phyloP scores from a whole-genome alignment of 139 green algal genomes.

The Tetradesmus lagerheimii region DNA sequence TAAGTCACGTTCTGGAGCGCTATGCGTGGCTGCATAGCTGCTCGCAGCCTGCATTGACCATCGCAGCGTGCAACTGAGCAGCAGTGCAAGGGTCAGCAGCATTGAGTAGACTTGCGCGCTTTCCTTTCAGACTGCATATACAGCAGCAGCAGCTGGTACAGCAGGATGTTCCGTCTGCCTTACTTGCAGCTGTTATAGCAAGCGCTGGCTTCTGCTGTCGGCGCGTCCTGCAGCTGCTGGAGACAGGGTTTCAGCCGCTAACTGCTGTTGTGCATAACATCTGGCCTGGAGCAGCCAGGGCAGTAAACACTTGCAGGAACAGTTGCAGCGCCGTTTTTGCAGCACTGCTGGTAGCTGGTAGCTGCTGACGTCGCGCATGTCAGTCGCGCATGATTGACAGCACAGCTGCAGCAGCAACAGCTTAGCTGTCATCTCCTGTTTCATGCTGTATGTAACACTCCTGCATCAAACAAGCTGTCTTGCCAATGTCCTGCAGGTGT shows the following conservation, averaged over 20 bases:
- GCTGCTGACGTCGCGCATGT: no score
- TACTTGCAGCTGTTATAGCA: neutral
- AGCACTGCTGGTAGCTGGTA: neutral
- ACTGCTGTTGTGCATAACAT: no score
- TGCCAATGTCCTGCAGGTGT: neutral
- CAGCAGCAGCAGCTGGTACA: neutral
- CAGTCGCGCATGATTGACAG: no score
- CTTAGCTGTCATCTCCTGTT: no score
- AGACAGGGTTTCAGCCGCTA: neutral
- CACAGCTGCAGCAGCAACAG: no score
- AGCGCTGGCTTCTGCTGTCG: neutral
- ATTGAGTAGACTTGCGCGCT: neutral
- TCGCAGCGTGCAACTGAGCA: neutral
- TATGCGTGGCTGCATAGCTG: neutral
- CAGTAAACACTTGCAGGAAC: neutral
- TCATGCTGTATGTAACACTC: no score
- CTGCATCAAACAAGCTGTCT: neutral
- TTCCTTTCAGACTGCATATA: neutral
- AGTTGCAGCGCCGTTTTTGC: neutral
- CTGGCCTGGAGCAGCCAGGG: no score
- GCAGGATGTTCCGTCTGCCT: neutral
- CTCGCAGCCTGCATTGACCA: neutral
- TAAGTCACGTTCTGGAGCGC: neutral
- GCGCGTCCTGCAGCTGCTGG: neutral
- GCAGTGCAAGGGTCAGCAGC: neutral